phyloP scores from a whole-genome alignment of 78 protist genomes.

The Polysphondylium violaceum region DNA sequence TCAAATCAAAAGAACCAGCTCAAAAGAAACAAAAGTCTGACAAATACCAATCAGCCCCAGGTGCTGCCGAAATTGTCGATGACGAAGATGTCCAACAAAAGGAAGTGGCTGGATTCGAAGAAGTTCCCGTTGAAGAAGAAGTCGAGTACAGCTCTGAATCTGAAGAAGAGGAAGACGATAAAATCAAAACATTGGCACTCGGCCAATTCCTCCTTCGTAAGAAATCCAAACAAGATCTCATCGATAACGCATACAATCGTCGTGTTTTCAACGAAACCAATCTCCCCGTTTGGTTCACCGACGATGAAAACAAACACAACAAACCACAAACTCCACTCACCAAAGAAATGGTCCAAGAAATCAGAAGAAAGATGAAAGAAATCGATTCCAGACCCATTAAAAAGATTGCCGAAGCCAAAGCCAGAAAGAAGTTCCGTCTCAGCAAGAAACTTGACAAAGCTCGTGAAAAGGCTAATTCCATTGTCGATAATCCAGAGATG shows the following conservation, averaged over 20 bases:
- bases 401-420: constrained; percentile 96
- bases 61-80: not conserved
- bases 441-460: constrained; percentile 68
- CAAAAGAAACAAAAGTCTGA: constrained; percentile 30
- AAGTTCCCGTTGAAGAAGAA: constrained; percentile 52
- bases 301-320: constrained; percentile 85
- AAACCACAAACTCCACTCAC: constrained; percentile 86
- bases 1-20: not conserved
- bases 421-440: constrained; percentile 83
- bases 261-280: constrained; percentile 84
- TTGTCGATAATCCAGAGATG: constrained; percentile 80
- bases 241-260: constrained; percentile 91
- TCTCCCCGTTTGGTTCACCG: constrained; percentile 92
- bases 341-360: constrained; percentile 84
- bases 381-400: constrained; percentile 92
- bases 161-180: constrained; percentile 9
- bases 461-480: constrained; percentile 48
- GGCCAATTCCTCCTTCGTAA: constrained; percentile 83
- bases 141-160: constrained; percentile 61
- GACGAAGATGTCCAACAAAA: not conserved
- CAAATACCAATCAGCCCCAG: constrained; percentile 37
- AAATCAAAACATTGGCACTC: constrained; percentile 83
- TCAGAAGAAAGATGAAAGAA: constrained; percentile 81
- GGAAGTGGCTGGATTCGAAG: constrained; percentile 4
- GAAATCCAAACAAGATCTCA: constrained; percentile 68